A percentile compares a stretch with the other conserved stretches of the same genome.
phyloP scores from a whole-genome alignment of 768 basidiomycete species.

The Trametes gibbosa region DNA sequence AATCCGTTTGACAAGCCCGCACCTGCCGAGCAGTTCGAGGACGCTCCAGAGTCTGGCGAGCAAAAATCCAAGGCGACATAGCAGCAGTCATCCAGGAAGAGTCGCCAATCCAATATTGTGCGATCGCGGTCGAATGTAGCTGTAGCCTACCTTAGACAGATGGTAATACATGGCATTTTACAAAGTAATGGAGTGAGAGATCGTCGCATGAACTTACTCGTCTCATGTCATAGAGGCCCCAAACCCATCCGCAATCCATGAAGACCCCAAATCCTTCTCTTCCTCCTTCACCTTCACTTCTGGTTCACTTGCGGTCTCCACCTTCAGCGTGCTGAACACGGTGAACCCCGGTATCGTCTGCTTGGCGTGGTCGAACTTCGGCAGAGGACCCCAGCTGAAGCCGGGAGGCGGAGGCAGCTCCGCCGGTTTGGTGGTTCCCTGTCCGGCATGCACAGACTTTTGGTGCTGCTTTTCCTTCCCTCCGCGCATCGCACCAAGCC shows the following conservation, averaged over 20 bases:
- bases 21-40: slow-evolving; percentile 10
- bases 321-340: neutral
- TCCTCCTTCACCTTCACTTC: slow-evolving; percentile 3
- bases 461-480: slow-evolving; percentile 31
- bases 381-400: slow-evolving; percentile 66
- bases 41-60: slow-evolving; percentile 13
- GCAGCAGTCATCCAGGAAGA: neutral
- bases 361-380: slow-evolving; percentile 26
- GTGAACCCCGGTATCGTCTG: slow-evolving; percentile 19
- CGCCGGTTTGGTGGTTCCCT: slow-evolving; percentile 14
- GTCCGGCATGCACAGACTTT: slow-evolving; percentile 35
- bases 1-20: slow-evolving; percentile 40
- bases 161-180: slow-evolving; percentile 7
- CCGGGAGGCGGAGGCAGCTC: slow-evolving; percentile 25
- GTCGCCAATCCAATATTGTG: neutral
- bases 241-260: slow-evolving; percentile 20
- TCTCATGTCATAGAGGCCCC: slow-evolving; percentile 6
- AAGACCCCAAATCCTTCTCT: slow-evolving; percentile 6
- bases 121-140: neutral
- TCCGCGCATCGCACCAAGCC: neutral
- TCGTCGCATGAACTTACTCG: neutral
- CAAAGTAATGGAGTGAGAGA: neutral
- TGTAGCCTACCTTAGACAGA: slow-evolving; percentile 10
- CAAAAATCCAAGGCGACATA: neutral
- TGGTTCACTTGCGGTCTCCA: neutral